Evolutionary conservation across 2,329 filamentous ascomycete species (phyloP).

Genomic region (Cordyceps cicadae): DNA sequence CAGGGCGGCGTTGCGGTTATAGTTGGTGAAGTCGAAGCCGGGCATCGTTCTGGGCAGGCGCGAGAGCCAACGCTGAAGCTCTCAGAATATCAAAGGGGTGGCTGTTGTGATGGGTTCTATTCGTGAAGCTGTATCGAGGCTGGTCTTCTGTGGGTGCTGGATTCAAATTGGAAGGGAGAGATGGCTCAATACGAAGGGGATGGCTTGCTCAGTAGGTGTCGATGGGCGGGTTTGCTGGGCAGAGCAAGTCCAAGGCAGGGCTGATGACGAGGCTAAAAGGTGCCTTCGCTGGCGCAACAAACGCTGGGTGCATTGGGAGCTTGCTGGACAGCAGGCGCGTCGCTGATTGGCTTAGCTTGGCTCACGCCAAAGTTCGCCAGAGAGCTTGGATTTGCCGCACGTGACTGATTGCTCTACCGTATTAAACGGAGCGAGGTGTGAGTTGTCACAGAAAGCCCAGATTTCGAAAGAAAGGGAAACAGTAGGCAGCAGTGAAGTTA

Average conservation of each 20-base stretch:
- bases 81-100: not conserved
- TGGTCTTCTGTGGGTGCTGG: not conserved
- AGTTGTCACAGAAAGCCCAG: not conserved
- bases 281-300: conserved; percentile 7
- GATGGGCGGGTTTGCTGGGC: not conserved
- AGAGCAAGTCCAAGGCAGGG: conserved; percentile 17
- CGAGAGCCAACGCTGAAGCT: not conserved
- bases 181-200: not conserved
- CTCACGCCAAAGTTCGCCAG: too few species aligned
- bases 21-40: conserved; percentile 99
- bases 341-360: conserved; percentile 20
- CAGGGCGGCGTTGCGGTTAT: conserved; percentile 96
- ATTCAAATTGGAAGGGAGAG: not conserved
- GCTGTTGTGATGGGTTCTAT: not conserved
- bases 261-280: conserved; percentile 46
- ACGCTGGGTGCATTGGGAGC: conserved; percentile 16
- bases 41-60: conserved; percentile 52
- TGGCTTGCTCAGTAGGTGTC: not conserved
- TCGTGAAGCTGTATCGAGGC: not conserved
- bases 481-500: not conserved
- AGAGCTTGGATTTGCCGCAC: not conserved
- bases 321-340: conserved; percentile 12
- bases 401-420: conserved; percentile 4
- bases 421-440: not conserved
- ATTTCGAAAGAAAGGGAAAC: not conserved